Evolutionary conservation across 202 grass and related monocot genomes (phyloP).

Genomic region (Elaeis oleifera): DNA sequence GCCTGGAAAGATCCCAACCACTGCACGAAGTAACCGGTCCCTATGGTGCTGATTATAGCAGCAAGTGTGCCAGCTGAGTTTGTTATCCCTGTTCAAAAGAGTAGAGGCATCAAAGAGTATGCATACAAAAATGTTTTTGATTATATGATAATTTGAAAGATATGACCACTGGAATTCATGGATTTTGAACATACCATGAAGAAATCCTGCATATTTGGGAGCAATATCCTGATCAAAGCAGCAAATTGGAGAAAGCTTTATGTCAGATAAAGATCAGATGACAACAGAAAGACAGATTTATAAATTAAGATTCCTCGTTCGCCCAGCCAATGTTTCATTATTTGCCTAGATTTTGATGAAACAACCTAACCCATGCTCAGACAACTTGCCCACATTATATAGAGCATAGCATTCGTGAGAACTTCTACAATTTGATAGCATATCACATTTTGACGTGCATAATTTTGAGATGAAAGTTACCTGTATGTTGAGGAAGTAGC

Average conservation of each 20-base stretch:
- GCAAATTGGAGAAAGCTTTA: conserved; percentile 7
- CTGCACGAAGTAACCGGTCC: conserved; percentile 76
- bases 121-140: conserved; percentile 9
- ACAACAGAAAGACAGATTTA: too few relatives aligned
- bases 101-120: conserved; percentile 11
- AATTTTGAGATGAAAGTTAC: conserved; percentile 26
- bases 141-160: background rate
- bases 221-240: conserved; percentile 59
- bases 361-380: too few relatives aligned
- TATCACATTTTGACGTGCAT: background rate
- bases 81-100: conserved; percentile 57
- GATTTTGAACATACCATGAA: conserved; percentile 51
- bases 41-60: conserved; percentile 88
- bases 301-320: too few relatives aligned
- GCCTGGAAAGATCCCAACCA: conserved; percentile 96
- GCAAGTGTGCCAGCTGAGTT: conserved; percentile 70
- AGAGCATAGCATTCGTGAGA: too few relatives aligned
- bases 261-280: conserved; percentile 11
- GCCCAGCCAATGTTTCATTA: too few relatives aligned
- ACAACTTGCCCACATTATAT: too few relatives aligned
- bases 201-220: conserved; percentile 80
- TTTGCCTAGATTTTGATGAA: too few relatives aligned
- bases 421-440: too few relatives aligned
- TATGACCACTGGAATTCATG: conserved; percentile 4
- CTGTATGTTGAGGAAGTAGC: conserved; percentile 88